phyloP scores from a whole-genome alignment of 805 yeast species.

The Diddensiella caesifluorescens region DNA sequence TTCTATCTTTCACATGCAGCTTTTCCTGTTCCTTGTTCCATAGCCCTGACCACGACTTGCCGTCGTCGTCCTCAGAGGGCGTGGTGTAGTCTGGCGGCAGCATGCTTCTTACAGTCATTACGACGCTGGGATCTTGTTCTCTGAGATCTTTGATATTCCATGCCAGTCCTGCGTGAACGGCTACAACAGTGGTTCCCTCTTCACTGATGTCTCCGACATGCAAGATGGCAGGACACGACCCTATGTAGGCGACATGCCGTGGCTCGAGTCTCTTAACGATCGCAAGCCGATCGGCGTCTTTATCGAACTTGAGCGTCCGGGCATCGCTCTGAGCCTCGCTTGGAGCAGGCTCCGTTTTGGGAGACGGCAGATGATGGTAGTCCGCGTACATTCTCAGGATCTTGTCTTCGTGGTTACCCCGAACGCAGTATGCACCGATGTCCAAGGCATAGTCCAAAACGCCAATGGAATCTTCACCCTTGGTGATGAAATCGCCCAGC shows the following conservation, averaged over 20 bases:
- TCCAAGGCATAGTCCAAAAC: slow-evolving; percentile 63
- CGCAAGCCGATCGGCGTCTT: slow-evolving; percentile 19
- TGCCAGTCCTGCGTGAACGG: slow-evolving; percentile 78
- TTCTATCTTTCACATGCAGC: slow-evolving; percentile 24
- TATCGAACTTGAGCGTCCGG: not conserved
- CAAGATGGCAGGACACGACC: slow-evolving; percentile 59
- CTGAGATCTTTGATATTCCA: slow-evolving; percentile 52
- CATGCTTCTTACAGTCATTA: slow-evolving; percentile 64
- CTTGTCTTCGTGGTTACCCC: slow-evolving; percentile 87
- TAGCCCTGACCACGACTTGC: slow-evolving; percentile 52
- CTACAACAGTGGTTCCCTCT: slow-evolving; percentile 41
- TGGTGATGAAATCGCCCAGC: slow-evolving; percentile 80
- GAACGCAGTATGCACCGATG: slow-evolving; percentile 59
- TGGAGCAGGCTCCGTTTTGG: slow-evolving; percentile 14
- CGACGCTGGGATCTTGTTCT: slow-evolving; percentile 57
- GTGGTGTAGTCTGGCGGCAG: slow-evolving; percentile 57
- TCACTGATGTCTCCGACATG: slow-evolving; percentile 52
- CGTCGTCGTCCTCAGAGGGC: slow-evolving; percentile 45
- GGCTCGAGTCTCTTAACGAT: slow-evolving; percentile 53
- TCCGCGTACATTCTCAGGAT: slow-evolving; percentile 60
- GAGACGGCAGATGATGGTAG: slow-evolving; percentile 43
- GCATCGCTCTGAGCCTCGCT: slow-evolving; percentile 1
- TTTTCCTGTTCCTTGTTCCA: slow-evolving; percentile 45
- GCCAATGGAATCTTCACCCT: slow-evolving; percentile 70
- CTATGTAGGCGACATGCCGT: slow-evolving; percentile 55